Evolutionary conservation across 371 early-diverging fungal species (phyloP).

Genomic region (Actinomortierella wolfii): DNA sequence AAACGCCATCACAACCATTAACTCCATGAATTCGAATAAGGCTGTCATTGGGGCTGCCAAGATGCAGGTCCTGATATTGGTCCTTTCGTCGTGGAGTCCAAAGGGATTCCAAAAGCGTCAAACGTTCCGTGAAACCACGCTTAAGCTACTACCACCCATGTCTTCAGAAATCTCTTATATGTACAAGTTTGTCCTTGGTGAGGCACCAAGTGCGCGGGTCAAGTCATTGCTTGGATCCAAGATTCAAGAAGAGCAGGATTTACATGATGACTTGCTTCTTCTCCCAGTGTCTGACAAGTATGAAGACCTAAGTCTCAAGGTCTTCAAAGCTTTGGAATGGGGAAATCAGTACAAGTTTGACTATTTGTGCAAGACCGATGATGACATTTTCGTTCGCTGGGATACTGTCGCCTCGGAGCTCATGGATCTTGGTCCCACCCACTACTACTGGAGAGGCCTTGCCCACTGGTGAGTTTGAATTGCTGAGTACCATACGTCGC

Average conservation of each 20-base stretch:
- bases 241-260: slow-evolving; percentile 52
- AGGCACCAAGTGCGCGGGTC: slow-evolving; percentile 51
- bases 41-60: slow-evolving; percentile 24
- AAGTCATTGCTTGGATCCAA: slow-evolving; percentile 49
- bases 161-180: slow-evolving; percentile 33
- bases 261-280: slow-evolving; percentile 56
- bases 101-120: slow-evolving; percentile 50
- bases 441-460: slow-evolving; percentile 62
- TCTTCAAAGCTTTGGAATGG: slow-evolving; percentile 61
- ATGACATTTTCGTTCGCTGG: slow-evolving; percentile 68
- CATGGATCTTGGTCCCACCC: slow-evolving; percentile 43
- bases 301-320: slow-evolving; percentile 56
- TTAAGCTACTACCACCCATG: slow-evolving; percentile 46
- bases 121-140: slow-evolving; percentile 50
- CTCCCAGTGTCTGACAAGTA: slow-evolving; percentile 60
- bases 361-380: slow-evolving; percentile 63
- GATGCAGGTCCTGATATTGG: slow-evolving; percentile 51
- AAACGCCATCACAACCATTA: slow-evolving; percentile 37
- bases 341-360: slow-evolving; percentile 51
- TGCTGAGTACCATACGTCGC: too few species aligned
- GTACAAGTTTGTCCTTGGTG: slow-evolving; percentile 64
- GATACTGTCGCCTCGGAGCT: slow-evolving; percentile 54
- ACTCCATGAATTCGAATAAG: slow-evolving; percentile 26
- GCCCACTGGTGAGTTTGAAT: slow-evolving; percentile 53
- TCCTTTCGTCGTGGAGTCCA: slow-evolving; percentile 61